Conservation (phyloP, 129 eudicot genomes). For the Arctium lappa region DNA sequence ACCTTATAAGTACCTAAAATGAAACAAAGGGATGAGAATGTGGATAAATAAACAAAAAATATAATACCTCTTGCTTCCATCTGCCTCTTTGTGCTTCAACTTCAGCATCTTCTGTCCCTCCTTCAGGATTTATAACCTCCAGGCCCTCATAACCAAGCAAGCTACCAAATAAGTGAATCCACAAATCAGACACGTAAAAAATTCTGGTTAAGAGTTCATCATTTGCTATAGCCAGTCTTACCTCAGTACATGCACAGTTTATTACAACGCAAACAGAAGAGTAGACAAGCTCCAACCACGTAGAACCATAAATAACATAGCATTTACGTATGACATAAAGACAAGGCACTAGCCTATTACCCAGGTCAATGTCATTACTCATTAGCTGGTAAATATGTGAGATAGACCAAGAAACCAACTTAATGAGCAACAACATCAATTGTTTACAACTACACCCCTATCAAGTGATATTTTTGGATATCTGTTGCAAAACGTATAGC, state of each 20-base stretch:
- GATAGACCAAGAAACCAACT: neutral
- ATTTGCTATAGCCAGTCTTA: neutral
- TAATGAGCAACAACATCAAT: neutral
- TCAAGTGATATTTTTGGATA: neutral
- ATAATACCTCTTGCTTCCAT: constrained; percentile 78
- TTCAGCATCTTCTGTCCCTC: constrained; percentile 84
- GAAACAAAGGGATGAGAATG: neutral
- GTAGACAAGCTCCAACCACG: too few species aligned
- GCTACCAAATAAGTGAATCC: constrained; percentile 20
- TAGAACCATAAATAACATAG: too few species aligned
- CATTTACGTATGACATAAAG: too few species aligned
- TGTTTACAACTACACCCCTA: neutral
- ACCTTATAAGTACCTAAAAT: neutral
- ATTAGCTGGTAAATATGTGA: neutral
- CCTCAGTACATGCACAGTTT: neutral
- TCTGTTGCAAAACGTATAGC: neutral
- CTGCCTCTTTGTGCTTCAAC: constrained; percentile 87
- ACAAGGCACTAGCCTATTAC: too few species aligned
- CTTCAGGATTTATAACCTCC: constrained; percentile 88
- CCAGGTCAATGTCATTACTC: too few species aligned
- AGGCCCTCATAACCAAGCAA: constrained; percentile 76
- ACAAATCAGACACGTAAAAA: neutral
- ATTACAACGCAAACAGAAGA: neutral
- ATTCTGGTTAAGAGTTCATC: neutral
- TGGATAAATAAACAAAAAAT: neutral